These are phyloP conservation scores for Williopsis jadinii DNA, from an alignment of 1,139 yeast species.

Conservation along the genomic window DNA sequence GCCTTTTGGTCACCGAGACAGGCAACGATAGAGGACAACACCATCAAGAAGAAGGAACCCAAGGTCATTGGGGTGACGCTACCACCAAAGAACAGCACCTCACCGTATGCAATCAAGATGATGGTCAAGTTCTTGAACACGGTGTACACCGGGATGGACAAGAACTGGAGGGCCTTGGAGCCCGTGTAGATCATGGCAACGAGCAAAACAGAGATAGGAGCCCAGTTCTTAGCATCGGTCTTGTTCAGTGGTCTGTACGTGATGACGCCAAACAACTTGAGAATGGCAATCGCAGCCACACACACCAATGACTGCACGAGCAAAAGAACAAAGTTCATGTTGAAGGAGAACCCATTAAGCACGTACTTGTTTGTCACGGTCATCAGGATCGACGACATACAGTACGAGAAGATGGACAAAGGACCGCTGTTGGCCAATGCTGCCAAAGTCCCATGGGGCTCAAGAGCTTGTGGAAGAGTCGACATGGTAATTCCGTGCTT, in stretches of 20 bases:
- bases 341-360: constrained; percentile 73
- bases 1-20: constrained; percentile 74
- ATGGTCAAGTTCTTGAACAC: constrained; percentile 96
- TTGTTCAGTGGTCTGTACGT: constrained; percentile 80
- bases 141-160: constrained; percentile 93
- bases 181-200: constrained; percentile 96
- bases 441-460: constrained; percentile 13
- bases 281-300: constrained; percentile 58
- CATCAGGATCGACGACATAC: constrained; percentile 91
- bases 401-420: constrained; percentile 78
- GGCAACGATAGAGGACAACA: constrained; percentile 86
- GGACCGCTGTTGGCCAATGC: constrained; percentile 72
- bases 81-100: constrained; percentile 96
- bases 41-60: constrained; percentile 84
- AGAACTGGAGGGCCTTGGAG: constrained; percentile 86
- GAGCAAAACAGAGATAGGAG: constrained; percentile 83
- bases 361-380: constrained; percentile 97
- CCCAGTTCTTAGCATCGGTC: constrained; percentile 91
- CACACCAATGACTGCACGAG: constrained; percentile 82
- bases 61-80: constrained; percentile 85
- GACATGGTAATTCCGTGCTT: constrained; percentile 2
- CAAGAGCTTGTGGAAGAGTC: constrained; percentile 12
- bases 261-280: constrained; percentile 70
- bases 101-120: constrained; percentile 95
- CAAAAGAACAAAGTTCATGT: constrained; percentile 84